Conservation (phyloP, 306 rosid genomes). For the Cicer arietinum region DNA sequence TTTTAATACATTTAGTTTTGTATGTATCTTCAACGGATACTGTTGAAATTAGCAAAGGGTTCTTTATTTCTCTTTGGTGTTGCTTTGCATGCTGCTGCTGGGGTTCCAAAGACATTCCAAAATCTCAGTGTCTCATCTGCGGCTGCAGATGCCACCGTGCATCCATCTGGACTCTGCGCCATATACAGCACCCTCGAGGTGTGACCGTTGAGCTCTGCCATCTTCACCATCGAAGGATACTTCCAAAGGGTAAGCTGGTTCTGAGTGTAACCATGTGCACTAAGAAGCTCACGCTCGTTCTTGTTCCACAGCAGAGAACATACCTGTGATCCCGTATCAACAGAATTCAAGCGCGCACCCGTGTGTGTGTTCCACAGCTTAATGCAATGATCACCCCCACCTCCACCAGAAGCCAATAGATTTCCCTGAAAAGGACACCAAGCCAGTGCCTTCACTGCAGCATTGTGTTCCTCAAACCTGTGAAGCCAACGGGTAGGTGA, state of each 20-base stretch:
- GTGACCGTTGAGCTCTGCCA: slow-evolving; percentile 82
- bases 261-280: slow-evolving; percentile 81
- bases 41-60: slow-evolving; percentile 52
- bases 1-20: no score
- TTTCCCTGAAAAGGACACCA: slow-evolving; percentile 91
- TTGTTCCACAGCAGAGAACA: slow-evolving; percentile 80
- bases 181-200: slow-evolving; percentile 79
- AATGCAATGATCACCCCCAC: slow-evolving; percentile 70
- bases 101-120: slow-evolving; percentile 65
- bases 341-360: slow-evolving; percentile 75
- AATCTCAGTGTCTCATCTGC: slow-evolving; percentile 55
- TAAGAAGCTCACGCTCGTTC: slow-evolving; percentile 88
- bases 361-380: slow-evolving; percentile 88
- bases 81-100: slow-evolving; percentile 46
- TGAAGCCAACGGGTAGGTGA: slow-evolving; percentile 77
- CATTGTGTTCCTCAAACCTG: slow-evolving; percentile 69
- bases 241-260: slow-evolving; percentile 89
- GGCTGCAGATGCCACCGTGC: slow-evolving; percentile 64
- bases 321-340: slow-evolving; percentile 79
- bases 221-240: slow-evolving; percentile 83
- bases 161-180: slow-evolving; percentile 66
- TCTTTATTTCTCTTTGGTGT: slow-evolving; percentile 40
- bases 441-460: slow-evolving; percentile 82
- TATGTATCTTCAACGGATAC: slow-evolving; percentile 45
- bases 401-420: slow-evolving; percentile 75